A percentile compares a stretch with the other conserved stretches of the same genome.
These are phyloP conservation scores for Beta lomatogona DNA, from an alignment of 179 eudicot species.

Conservation along the genomic window DNA sequence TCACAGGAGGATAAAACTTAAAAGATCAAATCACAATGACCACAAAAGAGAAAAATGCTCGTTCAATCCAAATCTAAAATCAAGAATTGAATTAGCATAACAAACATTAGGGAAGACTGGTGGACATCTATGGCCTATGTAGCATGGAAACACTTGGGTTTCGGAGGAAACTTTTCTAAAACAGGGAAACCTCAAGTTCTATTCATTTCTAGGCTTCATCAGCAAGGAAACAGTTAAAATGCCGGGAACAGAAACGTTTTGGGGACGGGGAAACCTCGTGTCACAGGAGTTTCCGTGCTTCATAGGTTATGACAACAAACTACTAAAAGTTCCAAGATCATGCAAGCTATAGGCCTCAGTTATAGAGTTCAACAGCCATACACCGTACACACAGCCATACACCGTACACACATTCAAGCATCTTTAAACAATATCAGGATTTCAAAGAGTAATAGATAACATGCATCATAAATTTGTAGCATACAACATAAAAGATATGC, in stretches of 20 bases:
- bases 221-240: no score
- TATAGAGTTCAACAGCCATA: not conserved
- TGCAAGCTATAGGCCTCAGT: not conserved
- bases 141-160: no score
- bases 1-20: not conserved
- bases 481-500: not conserved
- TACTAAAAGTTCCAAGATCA: slow-evolving; percentile 3
- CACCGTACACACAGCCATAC: not conserved
- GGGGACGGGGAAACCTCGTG: no score
- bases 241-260: no score
- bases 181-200: no score
- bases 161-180: no score
- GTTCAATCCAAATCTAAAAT: not conserved
- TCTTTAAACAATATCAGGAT: not conserved
- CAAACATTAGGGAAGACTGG: no score
- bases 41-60: not conserved
- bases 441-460: not conserved
- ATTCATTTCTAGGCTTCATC: no score
- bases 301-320: not conserved
- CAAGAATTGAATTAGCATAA: no score
- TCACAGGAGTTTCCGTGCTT: no score
- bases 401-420: not conserved
- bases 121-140: no score
- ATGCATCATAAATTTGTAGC: not conserved
- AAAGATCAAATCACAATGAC: not conserved